Conservation (phyloP, 345 rosid species). For the Syzygium jambos region DNA sequence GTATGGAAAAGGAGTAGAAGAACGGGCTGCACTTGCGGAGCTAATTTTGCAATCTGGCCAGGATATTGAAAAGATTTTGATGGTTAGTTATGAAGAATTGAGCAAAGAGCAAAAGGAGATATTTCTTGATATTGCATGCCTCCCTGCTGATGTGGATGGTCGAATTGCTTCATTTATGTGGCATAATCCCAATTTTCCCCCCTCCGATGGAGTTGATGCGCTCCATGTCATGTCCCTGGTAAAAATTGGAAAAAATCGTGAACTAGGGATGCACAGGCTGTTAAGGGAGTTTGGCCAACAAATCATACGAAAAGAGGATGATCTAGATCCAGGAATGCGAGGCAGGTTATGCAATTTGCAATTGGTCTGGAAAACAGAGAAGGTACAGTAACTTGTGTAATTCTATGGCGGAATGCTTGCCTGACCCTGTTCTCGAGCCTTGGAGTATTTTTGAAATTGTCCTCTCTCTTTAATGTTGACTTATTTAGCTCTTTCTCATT, state of each 20-base stretch:
- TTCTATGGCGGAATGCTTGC: not conserved
- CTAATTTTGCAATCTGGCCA: rapidly evolving
- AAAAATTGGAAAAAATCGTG: no score
- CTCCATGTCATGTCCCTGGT: no score
- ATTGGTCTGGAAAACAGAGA: no score
- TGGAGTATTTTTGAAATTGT: not conserved
- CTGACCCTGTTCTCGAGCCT: not conserved
- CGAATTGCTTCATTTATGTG: not conserved
- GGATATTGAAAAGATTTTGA: not conserved
- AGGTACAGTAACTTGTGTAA: not conserved
- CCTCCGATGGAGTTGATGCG: not conserved
- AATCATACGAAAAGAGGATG: no score
- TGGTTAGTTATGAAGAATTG: no score
- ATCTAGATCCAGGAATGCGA: no score
- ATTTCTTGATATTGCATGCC: not conserved
- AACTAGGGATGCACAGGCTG: no score
- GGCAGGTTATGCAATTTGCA: no score
- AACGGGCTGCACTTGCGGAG: not conserved
- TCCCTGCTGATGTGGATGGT: not conserved
- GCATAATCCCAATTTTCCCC: not conserved
- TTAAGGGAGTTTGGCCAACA: no score
- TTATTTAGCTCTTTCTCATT: not conserved
- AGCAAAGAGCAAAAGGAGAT: no score
- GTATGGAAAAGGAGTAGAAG: not conserved
- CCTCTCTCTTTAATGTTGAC: not conserved